These are phyloP conservation scores for Cryptosporidium parvum DNA, from an alignment of 169 alveolate genomes.

Conservation along the genomic window DNA sequence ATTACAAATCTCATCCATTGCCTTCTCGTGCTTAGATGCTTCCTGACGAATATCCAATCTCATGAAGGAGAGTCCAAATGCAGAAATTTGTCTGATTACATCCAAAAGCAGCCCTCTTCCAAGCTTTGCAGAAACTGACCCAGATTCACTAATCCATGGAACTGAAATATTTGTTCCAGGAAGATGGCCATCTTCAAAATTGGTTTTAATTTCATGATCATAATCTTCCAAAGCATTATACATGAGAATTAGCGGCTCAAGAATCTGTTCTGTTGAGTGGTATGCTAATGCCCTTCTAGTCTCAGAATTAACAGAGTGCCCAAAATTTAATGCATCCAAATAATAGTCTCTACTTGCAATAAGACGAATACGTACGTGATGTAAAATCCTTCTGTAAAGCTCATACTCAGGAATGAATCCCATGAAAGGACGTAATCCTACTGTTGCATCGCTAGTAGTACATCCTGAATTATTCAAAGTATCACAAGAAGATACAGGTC, in stretches of 20 bases:
- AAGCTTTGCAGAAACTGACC: conserved; percentile 53
- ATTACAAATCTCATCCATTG: conserved; percentile 80
- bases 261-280: conserved; percentile 79
- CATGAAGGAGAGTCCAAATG: conserved; percentile 84
- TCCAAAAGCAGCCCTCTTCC: conserved; percentile 79
- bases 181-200: conserved; percentile 48
- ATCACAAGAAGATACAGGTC: conserved; percentile 5
- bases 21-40: conserved; percentile 82
- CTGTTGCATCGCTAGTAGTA: conserved; percentile 65
- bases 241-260: conserved; percentile 81
- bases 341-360: conserved; percentile 66
- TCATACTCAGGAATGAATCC: conserved; percentile 70
- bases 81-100: conserved; percentile 81
- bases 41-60: conserved; percentile 87
- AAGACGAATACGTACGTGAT: conserved; percentile 40
- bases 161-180: conserved; percentile 32
- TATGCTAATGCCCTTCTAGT: conserved; percentile 70
- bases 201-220: conserved; percentile 80
- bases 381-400: conserved; percentile 38
- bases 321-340: conserved; percentile 62
- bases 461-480: conserved; percentile 23
- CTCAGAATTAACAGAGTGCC: conserved; percentile 65
- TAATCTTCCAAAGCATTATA: conserved; percentile 81
- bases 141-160: conserved; percentile 31
- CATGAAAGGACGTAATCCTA: conserved; percentile 65